Evolutionary conservation across 495 filamentous ascomycete species (phyloP), one percentile per base, ranked within the genome.

Genomic region (Penicillium lividum): DNA sequence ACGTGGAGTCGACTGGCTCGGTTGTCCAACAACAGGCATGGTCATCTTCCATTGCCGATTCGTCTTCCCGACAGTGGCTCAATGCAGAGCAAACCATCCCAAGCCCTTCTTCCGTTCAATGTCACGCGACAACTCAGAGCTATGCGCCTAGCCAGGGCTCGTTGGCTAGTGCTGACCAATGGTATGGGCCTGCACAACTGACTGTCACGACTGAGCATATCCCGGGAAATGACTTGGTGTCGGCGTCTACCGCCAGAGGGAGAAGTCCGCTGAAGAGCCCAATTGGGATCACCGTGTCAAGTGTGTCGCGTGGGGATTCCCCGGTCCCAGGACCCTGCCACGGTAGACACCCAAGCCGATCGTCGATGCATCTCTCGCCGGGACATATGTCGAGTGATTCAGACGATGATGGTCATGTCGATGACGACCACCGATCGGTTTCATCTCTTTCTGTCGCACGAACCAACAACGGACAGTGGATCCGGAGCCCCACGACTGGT

Each of bases 291-390:
- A 80, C 73, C 15, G 70, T 83, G 9, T 72, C 74, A 34, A 76
- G 58, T 38, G 74, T 74, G 45, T 73, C 73, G 30, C 72, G 80
- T 30, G 80, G 80, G 3, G 80, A 83, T 60, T 83, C 80, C 3
- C 80, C 80, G 5, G 69, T 69, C 42, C 65, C 70, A 34, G 68
- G 68, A 25, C 58, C 58, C 28, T 50, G 40, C 13, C 57, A 64
- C n/a, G 58, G 58, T 31, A 61, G 70, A 59, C 70, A 68, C 29
- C 65, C 59, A 11, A 71, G 73, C 54, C 71, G 74, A 56, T 75
- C 76, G 8, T 72, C 71, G 5, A 65, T 64, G 7, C 74, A 79
- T 57, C 68, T 82, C 18, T 74, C 76, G 10, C 76, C 77, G 2
- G 67, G 62, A 7, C 60, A 60, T 16, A 49, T 58, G 4, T 66